These are phyloP conservation scores for Globisporangium canariense DNA, from an alignment of 352 stramenopile genomes.

Conservation along the genomic window DNA sequence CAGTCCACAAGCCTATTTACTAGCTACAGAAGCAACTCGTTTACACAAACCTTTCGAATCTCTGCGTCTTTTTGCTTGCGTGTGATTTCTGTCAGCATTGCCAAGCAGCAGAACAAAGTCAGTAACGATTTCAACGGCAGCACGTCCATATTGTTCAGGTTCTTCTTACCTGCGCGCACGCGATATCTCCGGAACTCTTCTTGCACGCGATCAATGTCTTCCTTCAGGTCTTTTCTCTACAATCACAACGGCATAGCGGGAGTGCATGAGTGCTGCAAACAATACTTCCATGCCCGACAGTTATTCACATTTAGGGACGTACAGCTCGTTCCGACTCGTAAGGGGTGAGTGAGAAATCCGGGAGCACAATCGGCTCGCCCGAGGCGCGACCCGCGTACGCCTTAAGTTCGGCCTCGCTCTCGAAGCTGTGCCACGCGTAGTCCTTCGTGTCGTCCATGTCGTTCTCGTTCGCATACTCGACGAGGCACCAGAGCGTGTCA, in stretches of 20 bases:
- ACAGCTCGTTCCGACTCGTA: conserved; percentile 76
- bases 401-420: conserved; percentile 53
- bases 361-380: conserved; percentile 61
- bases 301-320: conserved; percentile 8
- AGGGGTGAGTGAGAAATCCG: conserved; percentile 66
- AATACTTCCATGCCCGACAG: not conserved
- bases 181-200: conserved; percentile 88
- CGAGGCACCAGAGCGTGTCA: conserved; percentile 65
- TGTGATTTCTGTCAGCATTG: conserved; percentile 59
- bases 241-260: not conserved
- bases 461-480: conserved; percentile 76
- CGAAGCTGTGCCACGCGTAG: conserved; percentile 72
- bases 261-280: not conserved
- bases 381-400: conserved; percentile 50
- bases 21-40: not conserved
- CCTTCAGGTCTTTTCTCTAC: conserved; percentile 79
- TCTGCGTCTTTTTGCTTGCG: conserved; percentile 88
- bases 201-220: conserved; percentile 81
- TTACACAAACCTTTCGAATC: conserved; percentile 62
- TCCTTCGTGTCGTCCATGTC: conserved; percentile 66
- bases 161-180: conserved; percentile 55
- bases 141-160: not conserved
- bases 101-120: not conserved
- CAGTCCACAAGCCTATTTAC: not conserved
- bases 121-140: conserved; percentile 1